A percentile compares a stretch with the other conserved stretches of the same genome.
These are phyloP conservation scores for Psilocybe cubensis DNA, from an alignment of 768 basidiomycete genomes.

Conservation along the genomic window DNA sequence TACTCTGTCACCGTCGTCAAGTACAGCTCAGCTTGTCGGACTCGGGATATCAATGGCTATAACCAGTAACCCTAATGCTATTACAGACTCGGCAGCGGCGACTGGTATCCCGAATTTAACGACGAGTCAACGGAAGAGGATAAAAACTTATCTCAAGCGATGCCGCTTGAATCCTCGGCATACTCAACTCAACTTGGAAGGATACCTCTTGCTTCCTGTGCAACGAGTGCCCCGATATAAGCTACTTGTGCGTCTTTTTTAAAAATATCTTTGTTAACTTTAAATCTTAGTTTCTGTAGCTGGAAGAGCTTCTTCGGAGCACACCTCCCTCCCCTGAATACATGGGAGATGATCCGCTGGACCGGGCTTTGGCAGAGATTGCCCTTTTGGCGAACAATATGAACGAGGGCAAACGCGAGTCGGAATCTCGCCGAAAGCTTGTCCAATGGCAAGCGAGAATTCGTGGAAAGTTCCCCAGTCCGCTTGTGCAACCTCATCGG, in stretches of 20 bases:
- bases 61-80: constrained; percentile 45
- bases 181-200: constrained; percentile 92
- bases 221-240: constrained; percentile 98
- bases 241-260: constrained; percentile 67
- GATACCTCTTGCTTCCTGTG: constrained; percentile 91
- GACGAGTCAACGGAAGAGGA: constrained; percentile 84
- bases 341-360: constrained; percentile 82
- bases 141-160: constrained; percentile 87
- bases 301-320: constrained; percentile 84
- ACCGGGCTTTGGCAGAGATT: constrained; percentile 86
- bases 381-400: constrained; percentile 89
- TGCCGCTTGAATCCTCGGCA: constrained; percentile 89
- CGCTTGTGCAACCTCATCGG: constrained; percentile 98
- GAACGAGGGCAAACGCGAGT: constrained; percentile 98
- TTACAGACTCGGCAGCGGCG: constrained; percentile 41
- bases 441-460: constrained; percentile 92
- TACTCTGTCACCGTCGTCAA: constrained; percentile 60
- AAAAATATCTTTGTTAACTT: background rate
- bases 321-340: constrained; percentile 79
- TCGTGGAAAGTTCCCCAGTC: constrained; percentile 90
- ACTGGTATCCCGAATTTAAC: constrained; percentile 61
- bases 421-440: constrained; percentile 89
- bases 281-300: constrained; percentile 40
- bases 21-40: constrained; percentile 64
- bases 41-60: constrained; percentile 61